phyloP scores from a whole-genome alignment of 1,284 basidiomycete species.

The Ceratobasidium sp. region DNA sequence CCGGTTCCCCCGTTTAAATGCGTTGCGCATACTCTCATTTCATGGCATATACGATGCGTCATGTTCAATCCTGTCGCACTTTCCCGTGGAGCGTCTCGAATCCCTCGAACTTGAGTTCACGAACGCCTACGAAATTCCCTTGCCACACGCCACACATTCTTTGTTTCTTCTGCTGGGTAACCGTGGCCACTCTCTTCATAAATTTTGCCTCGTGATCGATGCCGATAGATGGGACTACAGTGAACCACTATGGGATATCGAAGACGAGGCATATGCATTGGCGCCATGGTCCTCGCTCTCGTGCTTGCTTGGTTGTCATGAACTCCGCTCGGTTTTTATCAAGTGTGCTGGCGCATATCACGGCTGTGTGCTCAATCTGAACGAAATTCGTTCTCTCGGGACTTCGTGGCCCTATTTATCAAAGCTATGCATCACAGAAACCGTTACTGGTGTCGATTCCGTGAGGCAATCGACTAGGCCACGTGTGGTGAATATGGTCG shows the following conservation, averaged over 20 bases:
- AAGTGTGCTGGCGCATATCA: constrained; percentile 24
- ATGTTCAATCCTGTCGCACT: constrained; percentile 18
- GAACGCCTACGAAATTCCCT: neutral
- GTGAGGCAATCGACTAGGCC: constrained; percentile 12
- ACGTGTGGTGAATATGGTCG: constrained; percentile 9
- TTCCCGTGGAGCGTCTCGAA: constrained; percentile 6
- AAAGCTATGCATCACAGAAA: constrained; percentile 21
- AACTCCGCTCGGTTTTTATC: constrained; percentile 10
- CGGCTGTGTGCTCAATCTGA: neutral
- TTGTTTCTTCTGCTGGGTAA: constrained; percentile 9
- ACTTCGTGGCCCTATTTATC: constrained; percentile 1
- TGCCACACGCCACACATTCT: neutral
- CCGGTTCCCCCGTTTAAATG: neutral
- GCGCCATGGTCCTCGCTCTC: constrained; percentile 18
- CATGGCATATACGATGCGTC: neutral
- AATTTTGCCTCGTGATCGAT: constrained; percentile 9
- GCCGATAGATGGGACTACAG: constrained; percentile 31
- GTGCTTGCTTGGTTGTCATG: constrained; percentile 10
- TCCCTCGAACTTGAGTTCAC: constrained; percentile 6
- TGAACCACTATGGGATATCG: constrained; percentile 2
- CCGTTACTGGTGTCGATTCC: constrained; percentile 13
- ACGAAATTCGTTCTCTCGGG: neutral
- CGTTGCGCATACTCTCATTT: neutral
- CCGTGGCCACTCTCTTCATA: neutral
- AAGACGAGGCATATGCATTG: constrained; percentile 6